phyloP scores from a whole-genome alignment of 169 alveolate genomes.

The Plasmodium gonderi region DNA sequence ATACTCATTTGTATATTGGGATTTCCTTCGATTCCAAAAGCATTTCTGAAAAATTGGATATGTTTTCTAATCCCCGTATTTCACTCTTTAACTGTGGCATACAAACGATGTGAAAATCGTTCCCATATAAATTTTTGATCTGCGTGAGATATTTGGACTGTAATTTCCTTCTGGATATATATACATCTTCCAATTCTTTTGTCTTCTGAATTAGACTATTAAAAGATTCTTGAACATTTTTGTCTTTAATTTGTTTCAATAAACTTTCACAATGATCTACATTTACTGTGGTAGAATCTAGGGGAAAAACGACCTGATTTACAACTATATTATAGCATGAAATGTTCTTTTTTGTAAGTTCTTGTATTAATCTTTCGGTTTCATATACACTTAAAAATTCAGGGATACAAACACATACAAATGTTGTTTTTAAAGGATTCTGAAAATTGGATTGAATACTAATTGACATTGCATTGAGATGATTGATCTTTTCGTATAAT shows the following conservation, averaged over 20 bases:
- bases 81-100: constrained; percentile 92
- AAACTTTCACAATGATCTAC: constrained; percentile 9
- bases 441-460: constrained; percentile 87
- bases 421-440: constrained; percentile 93
- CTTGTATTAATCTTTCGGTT: constrained; percentile 97
- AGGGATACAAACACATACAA: constrained; percentile 99
- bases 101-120: constrained; percentile 94
- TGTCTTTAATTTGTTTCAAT: constrained; percentile 3
- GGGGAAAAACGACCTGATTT: constrained; percentile 96
- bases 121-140: constrained; percentile 95
- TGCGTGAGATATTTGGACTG: constrained; percentile 96
- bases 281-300: constrained; percentile 71
- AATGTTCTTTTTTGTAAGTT: constrained; percentile 94
- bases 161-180: constrained; percentile 89
- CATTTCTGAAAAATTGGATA: constrained; percentile 77
- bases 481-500: constrained; percentile 86
- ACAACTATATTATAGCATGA: constrained; percentile 97
- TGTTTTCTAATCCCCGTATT: constrained; percentile 88
- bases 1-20: constrained; percentile 71
- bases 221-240: constrained; percentile 8
- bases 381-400: constrained; percentile 98
- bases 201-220: constrained; percentile 58
- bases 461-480: constrained; percentile 86
- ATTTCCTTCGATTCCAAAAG: constrained; percentile 80
- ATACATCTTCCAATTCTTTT: constrained; percentile 78